These are phyloP conservation scores for Odontarrhena argentea DNA, from an alignment of 345 rosid genomes.

Conservation along the genomic window DNA sequence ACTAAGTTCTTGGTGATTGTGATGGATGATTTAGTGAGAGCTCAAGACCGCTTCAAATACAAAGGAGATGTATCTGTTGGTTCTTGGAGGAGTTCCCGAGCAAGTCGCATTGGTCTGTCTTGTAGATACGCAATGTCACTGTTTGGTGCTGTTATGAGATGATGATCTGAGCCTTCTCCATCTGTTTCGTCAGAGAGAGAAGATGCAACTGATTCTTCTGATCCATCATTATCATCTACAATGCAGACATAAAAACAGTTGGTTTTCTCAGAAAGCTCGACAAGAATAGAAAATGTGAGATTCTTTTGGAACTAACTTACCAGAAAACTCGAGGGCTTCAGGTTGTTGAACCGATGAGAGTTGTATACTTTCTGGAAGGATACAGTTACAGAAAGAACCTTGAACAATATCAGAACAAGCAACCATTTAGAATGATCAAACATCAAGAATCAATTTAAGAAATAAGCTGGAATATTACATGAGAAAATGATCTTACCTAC, in stretches of 20 bases:
- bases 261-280: neutral
- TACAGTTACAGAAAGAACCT: conserved; percentile 95
- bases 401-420: conserved; percentile 35
- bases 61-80: conserved; percentile 28
- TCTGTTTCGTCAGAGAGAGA: conserved; percentile 57
- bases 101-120: conserved; percentile 68
- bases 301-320: conserved; percentile 45
- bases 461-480: neutral
- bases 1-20: conserved; percentile 10
- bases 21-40: conserved; percentile 19
- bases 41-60: conserved; percentile 34
- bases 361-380: conserved; percentile 91
- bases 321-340: conserved; percentile 67
- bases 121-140: conserved; percentile 67
- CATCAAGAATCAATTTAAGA: conserved; percentile 1
- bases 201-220: conserved; percentile 61
- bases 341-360: conserved; percentile 73
- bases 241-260: conserved; percentile 1
- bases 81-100: conserved; percentile 49
- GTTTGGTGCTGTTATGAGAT: conserved; percentile 65
- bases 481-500: conserved; percentile 58
- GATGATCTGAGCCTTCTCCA: conserved; percentile 72
- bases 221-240: conserved; percentile 56
- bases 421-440: conserved; percentile 4
- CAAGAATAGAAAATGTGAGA: neutral